phyloP scores from a whole-genome alignment of 768 basidiomycete genomes.

The Boletus rubropictus region DNA sequence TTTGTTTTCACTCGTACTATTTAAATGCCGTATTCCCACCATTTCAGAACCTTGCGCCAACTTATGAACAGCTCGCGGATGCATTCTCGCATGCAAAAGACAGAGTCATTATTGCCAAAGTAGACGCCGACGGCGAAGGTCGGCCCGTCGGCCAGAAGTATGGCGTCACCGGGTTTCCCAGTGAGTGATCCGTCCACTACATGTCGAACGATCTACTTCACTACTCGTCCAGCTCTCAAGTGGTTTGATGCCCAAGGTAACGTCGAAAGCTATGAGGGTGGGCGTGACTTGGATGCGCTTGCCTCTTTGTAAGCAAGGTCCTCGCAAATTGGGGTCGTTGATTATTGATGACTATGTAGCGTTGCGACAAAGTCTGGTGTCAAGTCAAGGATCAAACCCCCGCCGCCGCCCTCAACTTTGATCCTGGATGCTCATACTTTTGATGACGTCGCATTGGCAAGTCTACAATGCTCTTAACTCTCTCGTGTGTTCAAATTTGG shows the following conservation, averaged over 20 bases:
- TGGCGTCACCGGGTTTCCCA: slow-evolving; percentile 81
- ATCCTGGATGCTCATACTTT: slow-evolving; percentile 70
- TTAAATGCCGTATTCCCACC: neutral
- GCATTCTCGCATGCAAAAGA: slow-evolving; percentile 75
- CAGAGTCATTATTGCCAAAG: slow-evolving; percentile 84
- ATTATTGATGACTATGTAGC: slow-evolving; percentile 36
- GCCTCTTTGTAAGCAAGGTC: slow-evolving; percentile 57
- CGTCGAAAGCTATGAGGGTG: slow-evolving; percentile 64
- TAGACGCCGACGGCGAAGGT: slow-evolving; percentile 87
- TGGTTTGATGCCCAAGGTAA: slow-evolving; percentile 79
- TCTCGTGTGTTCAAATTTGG: neutral
- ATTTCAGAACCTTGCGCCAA: slow-evolving; percentile 77
- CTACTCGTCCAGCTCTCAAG: slow-evolving; percentile 62
- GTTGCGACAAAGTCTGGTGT: slow-evolving; percentile 69
- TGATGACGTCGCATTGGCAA: slow-evolving; percentile 63
- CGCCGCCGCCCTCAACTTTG: slow-evolving; percentile 65
- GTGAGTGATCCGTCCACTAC: slow-evolving; percentile 40
- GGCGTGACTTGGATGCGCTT: slow-evolving; percentile 75
- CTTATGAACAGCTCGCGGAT: slow-evolving; percentile 84
- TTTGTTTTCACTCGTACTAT: neutral
- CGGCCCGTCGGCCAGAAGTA: slow-evolving; percentile 70
- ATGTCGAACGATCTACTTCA: neutral
- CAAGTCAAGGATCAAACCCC: slow-evolving; percentile 84
- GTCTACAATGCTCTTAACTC: slow-evolving; percentile 13
- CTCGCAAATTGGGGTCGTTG: neutral